These are phyloP conservation scores for Aureoboletus auriporus DNA, from an alignment of 768 basidiomycete species.

Conservation along the genomic window DNA sequence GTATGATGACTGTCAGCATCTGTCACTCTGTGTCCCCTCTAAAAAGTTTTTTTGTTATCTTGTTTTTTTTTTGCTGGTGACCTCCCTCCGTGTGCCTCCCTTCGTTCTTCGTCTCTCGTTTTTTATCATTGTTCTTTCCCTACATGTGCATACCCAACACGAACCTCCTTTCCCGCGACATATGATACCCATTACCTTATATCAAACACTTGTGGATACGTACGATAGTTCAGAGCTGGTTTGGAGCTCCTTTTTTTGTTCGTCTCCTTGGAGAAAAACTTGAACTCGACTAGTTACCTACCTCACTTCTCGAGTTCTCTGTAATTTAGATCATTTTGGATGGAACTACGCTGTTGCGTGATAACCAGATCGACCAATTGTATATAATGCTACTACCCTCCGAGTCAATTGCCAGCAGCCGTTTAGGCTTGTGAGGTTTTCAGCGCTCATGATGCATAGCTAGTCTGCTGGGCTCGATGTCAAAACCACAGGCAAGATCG, in stretches of 20 bases:
- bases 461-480: too few relatives aligned
- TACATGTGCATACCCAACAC: too few relatives aligned
- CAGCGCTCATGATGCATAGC: too few relatives aligned
- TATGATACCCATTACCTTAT: slow-evolving; percentile 16
- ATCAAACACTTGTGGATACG: slow-evolving; percentile 9
- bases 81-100: neutral
- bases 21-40: too few relatives aligned
- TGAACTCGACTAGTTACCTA: neutral
- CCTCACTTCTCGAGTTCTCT: neutral
- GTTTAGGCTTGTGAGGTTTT: too few relatives aligned
- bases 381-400: too few relatives aligned
- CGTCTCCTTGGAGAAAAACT: neutral
- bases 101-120: neutral
- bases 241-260: neutral
- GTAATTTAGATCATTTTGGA: neutral
- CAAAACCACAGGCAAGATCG: too few relatives aligned
- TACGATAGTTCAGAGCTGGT: slow-evolving; percentile 4
- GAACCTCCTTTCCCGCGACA: neutral
- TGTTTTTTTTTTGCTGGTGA: neutral
- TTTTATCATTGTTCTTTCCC: slow-evolving; percentile 1
- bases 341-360: too few relatives aligned
- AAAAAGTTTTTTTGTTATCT: neutral
- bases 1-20: neutral
- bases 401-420: too few relatives aligned
- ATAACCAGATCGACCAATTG: too few relatives aligned